Percentiles rank a stretch among this genome's conserved stretches.
Evolutionary conservation across 73 alveolate species (phyloP).

Genomic region (Breviolum minutum): DNA sequence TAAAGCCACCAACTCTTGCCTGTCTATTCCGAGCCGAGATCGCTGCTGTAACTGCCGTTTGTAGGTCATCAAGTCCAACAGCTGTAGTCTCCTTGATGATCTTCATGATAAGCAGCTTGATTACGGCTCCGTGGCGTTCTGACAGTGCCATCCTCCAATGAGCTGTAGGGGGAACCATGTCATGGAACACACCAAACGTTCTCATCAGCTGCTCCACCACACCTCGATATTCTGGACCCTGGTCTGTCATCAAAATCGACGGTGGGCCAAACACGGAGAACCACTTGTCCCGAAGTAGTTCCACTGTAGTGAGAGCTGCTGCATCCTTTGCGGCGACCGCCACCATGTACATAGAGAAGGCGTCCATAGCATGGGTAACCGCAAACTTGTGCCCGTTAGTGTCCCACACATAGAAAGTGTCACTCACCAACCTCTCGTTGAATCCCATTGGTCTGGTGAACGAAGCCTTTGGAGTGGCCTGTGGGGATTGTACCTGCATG

Average conservation of each 20-base stretch:
- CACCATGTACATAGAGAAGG: background rate
- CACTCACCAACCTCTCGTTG: background rate
- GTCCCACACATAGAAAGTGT: slow-evolving; percentile 41
- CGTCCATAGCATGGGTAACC: background rate
- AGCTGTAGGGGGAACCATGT: background rate
- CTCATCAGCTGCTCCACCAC: background rate
- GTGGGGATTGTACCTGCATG: background rate
- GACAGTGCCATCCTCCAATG: background rate
- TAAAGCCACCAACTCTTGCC: background rate
- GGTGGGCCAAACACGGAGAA: background rate
- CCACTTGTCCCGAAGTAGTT: background rate
- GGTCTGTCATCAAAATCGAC: background rate
- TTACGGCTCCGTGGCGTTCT: background rate
- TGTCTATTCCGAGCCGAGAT: background rate
- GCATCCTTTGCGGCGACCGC: slow-evolving; percentile 2
- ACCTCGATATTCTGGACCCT: background rate
- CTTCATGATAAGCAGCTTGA: background rate
- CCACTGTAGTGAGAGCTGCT: background rate
- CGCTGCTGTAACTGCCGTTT: background rate
- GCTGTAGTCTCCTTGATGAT: background rate
- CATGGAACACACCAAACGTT: background rate
- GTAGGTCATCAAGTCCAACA: background rate
- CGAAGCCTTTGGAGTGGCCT: background rate
- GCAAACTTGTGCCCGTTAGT: background rate
- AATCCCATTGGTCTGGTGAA: background rate